Base-by-base conservation (phyloP, 2,329 filamentous ascomycete genomes). In the Botryotinia narcissicola region DNA sequence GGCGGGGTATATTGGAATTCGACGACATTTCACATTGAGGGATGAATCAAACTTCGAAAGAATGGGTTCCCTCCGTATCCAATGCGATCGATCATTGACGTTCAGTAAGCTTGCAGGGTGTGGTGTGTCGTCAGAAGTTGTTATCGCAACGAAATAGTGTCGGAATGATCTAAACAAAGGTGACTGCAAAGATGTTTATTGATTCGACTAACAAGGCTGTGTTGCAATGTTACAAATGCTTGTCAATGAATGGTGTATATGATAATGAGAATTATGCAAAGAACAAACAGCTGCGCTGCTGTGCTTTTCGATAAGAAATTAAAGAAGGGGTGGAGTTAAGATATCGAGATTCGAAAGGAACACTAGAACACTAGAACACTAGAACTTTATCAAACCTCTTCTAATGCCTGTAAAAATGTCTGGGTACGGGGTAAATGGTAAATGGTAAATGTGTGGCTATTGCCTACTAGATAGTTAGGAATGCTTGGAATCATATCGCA, bases 1-100 rank as follows among this genome's bases (percentile, higher is more conserved):
- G 85, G 40, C 78, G 79, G 18, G 80, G 79, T 66, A 76, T 80
- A 73, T 81, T 80, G 1, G 79, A 81, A 25, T 75, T 73, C 9
- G 80, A 79, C 20, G 80, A 81, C 80, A 81, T 81, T 18, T 54
- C 78, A 42, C 25, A 60, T 46, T 3, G n/a, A 61, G 48, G 44
- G 48, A 40, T 29, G 57, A 20, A 29, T 72, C 37, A 4, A 37
- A 10, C 3, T 22, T 37, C 3, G 16, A 20, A 44, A 60, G 29
- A 46, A 46, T n/a, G 25, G 64, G 35, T 20, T 35, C 40, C 29
- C 14, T 57, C 40, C 51, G 46, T 25, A 14, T 61, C 42, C 22
- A 18, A 72, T 35, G 20, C 35, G 14, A 32, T 29, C 18, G 25
- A 35, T 35, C 29, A 59, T 40, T 25, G n/a, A 35, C 42, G 35